These are phyloP conservation scores for Geranium brycei DNA, from an alignment of 345 rosid species.

Conservation along the genomic window DNA sequence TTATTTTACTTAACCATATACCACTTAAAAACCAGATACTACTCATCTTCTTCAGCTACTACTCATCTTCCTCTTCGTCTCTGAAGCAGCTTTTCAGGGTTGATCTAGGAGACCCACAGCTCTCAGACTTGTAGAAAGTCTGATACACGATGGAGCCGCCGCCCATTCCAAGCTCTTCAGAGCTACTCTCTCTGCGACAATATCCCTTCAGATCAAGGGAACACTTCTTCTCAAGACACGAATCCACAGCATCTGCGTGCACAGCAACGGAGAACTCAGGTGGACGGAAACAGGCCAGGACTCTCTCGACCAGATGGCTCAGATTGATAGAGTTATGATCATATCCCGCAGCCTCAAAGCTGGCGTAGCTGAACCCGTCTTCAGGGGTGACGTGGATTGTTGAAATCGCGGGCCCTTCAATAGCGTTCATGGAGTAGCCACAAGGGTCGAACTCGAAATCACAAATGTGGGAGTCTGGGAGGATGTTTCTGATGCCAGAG, in stretches of 20 bases:
- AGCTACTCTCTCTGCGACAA: slow-evolving; percentile 13
- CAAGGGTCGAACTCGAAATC: slow-evolving; percentile 21
- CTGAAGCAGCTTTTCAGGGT: slow-evolving; percentile 13
- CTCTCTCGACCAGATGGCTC: slow-evolving; percentile 15
- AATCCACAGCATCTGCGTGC: slow-evolving; percentile 9
- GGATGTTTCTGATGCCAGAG: slow-evolving; percentile 20
- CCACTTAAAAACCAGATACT: too few species aligned
- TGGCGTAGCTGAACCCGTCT: too few species aligned
- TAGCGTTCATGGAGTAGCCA: too few species aligned
- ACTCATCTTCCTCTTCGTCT: too few species aligned
- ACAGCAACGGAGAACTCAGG: slow-evolving; percentile 20
- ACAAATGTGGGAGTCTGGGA: slow-evolving; percentile 16
- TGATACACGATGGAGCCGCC: slow-evolving; percentile 17
- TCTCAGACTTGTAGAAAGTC: slow-evolving; percentile 10
- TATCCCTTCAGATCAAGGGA: slow-evolving; percentile 18
- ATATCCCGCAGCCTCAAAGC: slow-evolving; percentile 7
- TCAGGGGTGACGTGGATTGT: too few species aligned
- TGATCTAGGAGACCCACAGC: slow-evolving; percentile 16
- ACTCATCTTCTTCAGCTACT: too few species aligned
- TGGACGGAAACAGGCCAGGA: slow-evolving; percentile 20
- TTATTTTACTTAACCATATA: too few species aligned
- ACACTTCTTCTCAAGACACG: slow-evolving; percentile 3
- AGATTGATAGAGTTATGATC: slow-evolving; percentile 8
- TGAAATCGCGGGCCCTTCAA: too few species aligned
- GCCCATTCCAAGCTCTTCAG: slow-evolving; percentile 15